These are phyloP conservation scores for Candida sanyaensis DNA, from an alignment of 1,139 yeast genomes.

Conservation along the genomic window DNA sequence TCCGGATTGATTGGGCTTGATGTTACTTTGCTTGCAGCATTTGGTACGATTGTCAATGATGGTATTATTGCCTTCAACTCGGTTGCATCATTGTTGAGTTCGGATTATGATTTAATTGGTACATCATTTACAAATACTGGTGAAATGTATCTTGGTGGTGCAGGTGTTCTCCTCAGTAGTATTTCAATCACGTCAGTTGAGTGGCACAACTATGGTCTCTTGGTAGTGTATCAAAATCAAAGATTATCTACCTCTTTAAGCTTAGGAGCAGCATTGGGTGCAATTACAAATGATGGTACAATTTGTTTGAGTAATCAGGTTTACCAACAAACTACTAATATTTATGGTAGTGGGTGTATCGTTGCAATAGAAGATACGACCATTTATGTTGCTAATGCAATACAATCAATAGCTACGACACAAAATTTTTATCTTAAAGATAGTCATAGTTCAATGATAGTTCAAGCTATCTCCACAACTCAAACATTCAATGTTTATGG, in stretches of 20 bases:
- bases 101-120: conserved; percentile 22
- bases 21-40: conserved; percentile 13
- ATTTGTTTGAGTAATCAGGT: conserved; percentile 28
- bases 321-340: conserved; percentile 25
- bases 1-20: conserved; percentile 13
- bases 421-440: conserved; percentile 26
- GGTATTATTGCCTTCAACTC: conserved; percentile 29
- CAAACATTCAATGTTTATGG: conserved; percentile 30
- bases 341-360: conserved; percentile 32
- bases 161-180: conserved; percentile 20
- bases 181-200: conserved; percentile 20
- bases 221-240: conserved; percentile 23
- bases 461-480: conserved; percentile 17
- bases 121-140: conserved; percentile 28
- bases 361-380: conserved; percentile 22
- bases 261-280: conserved; percentile 20
- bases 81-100: conserved; percentile 16
- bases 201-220: conserved; percentile 30
- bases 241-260: conserved; percentile 22
- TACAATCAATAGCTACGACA: conserved; percentile 16
- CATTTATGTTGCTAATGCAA: conserved; percentile 20
- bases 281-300: conserved; percentile 24
- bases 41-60: conserved; percentile 16
- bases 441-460: conserved; percentile 21
- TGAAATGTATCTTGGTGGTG: conserved; percentile 27